Base-by-base conservation (phyloP, 495 filamentous ascomycete species). In the Penicillium steckii region DNA sequence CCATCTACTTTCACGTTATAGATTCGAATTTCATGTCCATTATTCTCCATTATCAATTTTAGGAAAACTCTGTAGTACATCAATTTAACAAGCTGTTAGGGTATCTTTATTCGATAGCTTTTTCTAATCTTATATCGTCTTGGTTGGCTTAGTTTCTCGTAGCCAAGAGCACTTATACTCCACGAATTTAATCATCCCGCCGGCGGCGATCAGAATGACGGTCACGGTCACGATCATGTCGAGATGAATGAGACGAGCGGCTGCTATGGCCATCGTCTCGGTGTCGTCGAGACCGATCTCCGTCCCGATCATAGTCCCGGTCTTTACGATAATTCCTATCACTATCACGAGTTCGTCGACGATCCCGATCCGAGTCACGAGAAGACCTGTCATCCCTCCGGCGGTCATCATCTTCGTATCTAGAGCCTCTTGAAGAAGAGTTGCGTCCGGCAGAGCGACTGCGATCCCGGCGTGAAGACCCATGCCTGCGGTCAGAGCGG, bases 381-480 rank as follows among this genome's bases (percentile, higher is more conserved):
- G 65, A 57, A 22, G 66, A 63, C 22, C 67, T 65, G 49, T 69
- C 65, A 37, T 70, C 67, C 40, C 51, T 60, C 12, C 62, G 55
- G n/a, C 57, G 50, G 17, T 44, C 48, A 46, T 65, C 64, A 8
- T 66, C 61, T 17, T 72, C 60, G 23, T 72, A 64, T 29, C 59
- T 61, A n/a, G 66, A 62, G 7, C 63, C 60, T 46, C 69, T 52
- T 17, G 69, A 66, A 21, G 60, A 70, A 33, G 60, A 70, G 41
- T 70, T 57, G 17, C 66, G 67, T 30, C 67, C 61, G 35, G 61
- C 57, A 17, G 69, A 70, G 6, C 57, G 62, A 44, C 70, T 73
- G 25, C 72, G 60, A 30, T 73, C 69, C 18, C 70, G 62, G 22
- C 64, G 62, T 1, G 72, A 74, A 18, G 70, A 68, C 10, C 62